A percentile compares a stretch with the other conserved stretches of the same genome.
These are phyloP conservation scores for Leucocoprinus leucothites DNA, from an alignment of 768 basidiomycete genomes.

Conservation along the genomic window DNA sequence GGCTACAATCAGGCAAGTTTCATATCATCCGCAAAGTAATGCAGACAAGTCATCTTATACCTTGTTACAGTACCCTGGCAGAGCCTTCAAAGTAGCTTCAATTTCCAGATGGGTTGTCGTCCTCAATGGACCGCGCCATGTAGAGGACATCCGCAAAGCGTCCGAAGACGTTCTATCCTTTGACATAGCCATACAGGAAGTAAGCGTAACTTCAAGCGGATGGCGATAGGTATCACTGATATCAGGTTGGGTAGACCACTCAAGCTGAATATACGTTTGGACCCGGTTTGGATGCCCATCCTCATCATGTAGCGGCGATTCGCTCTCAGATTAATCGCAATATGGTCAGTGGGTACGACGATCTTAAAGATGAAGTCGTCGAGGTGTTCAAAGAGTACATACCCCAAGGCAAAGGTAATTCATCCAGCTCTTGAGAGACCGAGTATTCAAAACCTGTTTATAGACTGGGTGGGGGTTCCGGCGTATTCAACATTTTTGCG, in stretches of 20 bases:
- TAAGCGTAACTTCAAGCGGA: constrained; percentile 23
- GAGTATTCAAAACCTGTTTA: no score
- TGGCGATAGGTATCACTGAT: constrained; percentile 18
- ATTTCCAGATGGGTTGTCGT: constrained; percentile 38
- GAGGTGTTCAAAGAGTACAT: constrained; percentile 19
- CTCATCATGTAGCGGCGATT: constrained; percentile 6
- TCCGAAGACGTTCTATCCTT: constrained; percentile 36
- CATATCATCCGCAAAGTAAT: not conserved
- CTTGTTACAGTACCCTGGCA: constrained; percentile 18
- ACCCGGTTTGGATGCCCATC: constrained; percentile 3
- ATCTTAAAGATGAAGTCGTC: constrained; percentile 5
- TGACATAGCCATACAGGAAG: constrained; percentile 27
- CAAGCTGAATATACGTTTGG: constrained; percentile 8
- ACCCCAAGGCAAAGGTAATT: constrained; percentile 13
- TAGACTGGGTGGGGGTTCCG: constrained; percentile 33
- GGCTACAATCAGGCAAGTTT: constrained; percentile 16
- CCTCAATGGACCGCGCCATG: constrained; percentile 21
- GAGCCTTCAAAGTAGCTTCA: constrained; percentile 24
- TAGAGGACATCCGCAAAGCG: constrained; percentile 39
- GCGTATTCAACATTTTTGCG: constrained; percentile 25
- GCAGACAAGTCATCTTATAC: no score
- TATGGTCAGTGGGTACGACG: not conserved
- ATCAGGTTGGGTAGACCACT: constrained; percentile 1
- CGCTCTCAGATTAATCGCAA: constrained; percentile 20
- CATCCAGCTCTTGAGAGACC: no score